Evolutionary conservation across 108 stramenopile species (phyloP), one percentile per base, ranked within the genome.

Genomic region (Schizochytrium sp.): DNA sequence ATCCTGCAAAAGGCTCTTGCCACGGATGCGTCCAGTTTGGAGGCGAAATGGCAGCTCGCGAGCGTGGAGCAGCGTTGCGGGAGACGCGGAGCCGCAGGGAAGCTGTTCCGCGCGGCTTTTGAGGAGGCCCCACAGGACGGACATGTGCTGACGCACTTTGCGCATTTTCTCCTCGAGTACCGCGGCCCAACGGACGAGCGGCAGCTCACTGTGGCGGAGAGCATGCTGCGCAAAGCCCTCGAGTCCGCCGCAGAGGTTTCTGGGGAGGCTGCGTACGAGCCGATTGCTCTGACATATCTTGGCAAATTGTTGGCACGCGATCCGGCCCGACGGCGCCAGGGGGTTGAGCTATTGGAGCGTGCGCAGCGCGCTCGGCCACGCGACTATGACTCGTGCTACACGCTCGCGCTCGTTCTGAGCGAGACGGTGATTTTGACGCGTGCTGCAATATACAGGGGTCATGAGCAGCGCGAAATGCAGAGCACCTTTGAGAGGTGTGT

Each of bases 101-200:
- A 83, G 76, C 51, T 83, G 23, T 83, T 28, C 3, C 76, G 76
- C 25, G 76, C 51, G 25, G 76, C 76, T 45, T 83, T 53, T 1
- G 76, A 83, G 51, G 76, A 83, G 28, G 76, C 45, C 51, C 76
- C 76, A 12, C 8, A 53, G n/a, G 51, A 83, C 3, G 76, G 76
- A 12, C 6, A 53, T 23, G 76, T 83, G 23, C 76, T 83, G 8
- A 53, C 51, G 23, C 5, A 83, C 23, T 83, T 83, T 34, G 76
- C 76, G n/a, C 6, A 53, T 47, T 83, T 83, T 23, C 76, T 83
- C 12, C 76, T 83, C 48, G 76, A 83, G n/a, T 83, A 83, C 76
- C 12, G 76, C 19, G 76, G 76, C 23, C 76, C 76, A 0, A 83
- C 76, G 23, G 76, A 83, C 51, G 76, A 83, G 14, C 45, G 51